Conservation (phyloP, 768 basidiomycete species). For the Tulasnella sp. region DNA sequence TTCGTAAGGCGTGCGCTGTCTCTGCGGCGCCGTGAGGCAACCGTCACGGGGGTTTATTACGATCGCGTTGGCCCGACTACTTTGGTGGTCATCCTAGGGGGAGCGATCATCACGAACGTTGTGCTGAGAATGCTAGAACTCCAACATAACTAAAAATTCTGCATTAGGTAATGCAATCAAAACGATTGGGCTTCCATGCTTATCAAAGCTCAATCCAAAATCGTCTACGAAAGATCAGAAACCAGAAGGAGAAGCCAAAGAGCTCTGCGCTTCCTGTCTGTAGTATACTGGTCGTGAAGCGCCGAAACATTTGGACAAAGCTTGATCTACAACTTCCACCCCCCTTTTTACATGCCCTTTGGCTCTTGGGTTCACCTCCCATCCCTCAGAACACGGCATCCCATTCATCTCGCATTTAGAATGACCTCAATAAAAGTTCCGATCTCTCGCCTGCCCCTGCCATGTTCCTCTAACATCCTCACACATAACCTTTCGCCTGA, state of each 20-base stretch:
- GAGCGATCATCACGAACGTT: slow-evolving; percentile 64
- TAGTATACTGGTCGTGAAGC: no score
- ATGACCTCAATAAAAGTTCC: slow-evolving; percentile 20
- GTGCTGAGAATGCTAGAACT: slow-evolving; percentile 23
- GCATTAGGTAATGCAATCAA: no score
- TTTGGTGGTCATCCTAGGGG: slow-evolving; percentile 56
- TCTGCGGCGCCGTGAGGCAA: slow-evolving; percentile 58
- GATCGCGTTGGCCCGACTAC: slow-evolving; percentile 80
- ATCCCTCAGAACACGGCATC: no score
- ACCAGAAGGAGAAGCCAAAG: no score
- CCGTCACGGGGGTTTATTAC: slow-evolving; percentile 59
- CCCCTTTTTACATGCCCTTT: no score
- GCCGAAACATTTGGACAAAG: no score
- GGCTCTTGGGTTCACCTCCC: no score
- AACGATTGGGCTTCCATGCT: slow-evolving; percentile 39
- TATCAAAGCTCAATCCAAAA: no score
- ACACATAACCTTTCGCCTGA: slow-evolving; percentile 49
- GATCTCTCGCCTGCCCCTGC: slow-evolving; percentile 46
- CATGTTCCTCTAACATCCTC: slow-evolving; percentile 32
- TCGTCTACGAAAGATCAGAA: no score
- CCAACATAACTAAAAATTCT: background rate
- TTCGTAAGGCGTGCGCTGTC: slow-evolving; percentile 65
- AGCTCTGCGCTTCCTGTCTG: no score
- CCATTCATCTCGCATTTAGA: background rate
- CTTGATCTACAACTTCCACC: no score